Evolutionary conservation across 176 grass and related monocot genomes (phyloP).

Genomic region (Oryza meridionalis): DNA sequence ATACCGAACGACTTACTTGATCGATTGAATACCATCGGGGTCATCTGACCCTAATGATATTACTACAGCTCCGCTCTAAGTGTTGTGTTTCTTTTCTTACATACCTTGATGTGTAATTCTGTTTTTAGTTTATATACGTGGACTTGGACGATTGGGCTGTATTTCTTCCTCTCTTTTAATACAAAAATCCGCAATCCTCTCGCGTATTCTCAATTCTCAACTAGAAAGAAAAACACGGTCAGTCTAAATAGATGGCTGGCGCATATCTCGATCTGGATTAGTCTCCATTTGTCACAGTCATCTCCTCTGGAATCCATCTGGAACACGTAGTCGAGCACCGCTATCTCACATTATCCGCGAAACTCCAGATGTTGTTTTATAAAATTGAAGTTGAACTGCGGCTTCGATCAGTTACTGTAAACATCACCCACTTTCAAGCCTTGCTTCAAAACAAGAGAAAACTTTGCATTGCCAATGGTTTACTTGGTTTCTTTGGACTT

Average conservation of each 20-base stretch:
- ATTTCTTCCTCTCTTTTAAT: background rate
- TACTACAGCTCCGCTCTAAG: no score
- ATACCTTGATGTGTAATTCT: background rate
- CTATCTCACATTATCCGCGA: background rate
- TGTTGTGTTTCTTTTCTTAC: no score
- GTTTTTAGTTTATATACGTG: background rate
- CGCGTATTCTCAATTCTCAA: background rate
- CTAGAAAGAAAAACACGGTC: background rate
- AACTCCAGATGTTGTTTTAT: background rate
- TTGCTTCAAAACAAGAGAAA: background rate
- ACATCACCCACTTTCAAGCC: background rate
- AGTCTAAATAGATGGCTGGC: slow-evolving; percentile 5
- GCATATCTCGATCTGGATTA: background rate
- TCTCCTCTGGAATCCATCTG: background rate
- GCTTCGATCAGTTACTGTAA: background rate
- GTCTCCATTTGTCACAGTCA: background rate
- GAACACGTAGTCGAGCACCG: background rate
- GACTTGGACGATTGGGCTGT: background rate
- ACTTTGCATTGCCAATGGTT: background rate
- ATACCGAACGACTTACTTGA: no score
- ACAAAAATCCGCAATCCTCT: background rate
- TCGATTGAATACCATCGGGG: no score
- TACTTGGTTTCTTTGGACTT: background rate
- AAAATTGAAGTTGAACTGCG: background rate
- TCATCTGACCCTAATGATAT: no score